Conservation (phyloP, 805 yeast genomes). For the Dipodascopsis uninucleata region DNA sequence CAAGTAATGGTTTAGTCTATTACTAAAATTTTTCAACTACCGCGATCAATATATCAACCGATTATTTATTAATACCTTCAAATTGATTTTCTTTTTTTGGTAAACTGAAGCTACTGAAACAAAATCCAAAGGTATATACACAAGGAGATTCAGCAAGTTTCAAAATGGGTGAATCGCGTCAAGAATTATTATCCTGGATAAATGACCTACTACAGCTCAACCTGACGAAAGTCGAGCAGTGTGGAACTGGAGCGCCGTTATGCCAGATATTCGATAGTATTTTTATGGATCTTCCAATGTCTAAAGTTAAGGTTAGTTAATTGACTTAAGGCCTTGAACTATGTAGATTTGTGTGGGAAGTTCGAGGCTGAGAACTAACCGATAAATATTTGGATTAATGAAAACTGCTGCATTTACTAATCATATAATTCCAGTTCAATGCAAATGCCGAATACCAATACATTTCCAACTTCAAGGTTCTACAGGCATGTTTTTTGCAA, state of each 20-base stretch:
- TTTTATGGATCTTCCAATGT: conserved; percentile 76
- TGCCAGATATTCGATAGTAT: conserved; percentile 89
- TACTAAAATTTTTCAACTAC: too few species aligned
- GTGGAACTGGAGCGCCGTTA: conserved; percentile 94
- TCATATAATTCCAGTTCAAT: conserved; percentile 42
- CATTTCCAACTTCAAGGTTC: conserved; percentile 73
- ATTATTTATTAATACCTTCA: too few species aligned
- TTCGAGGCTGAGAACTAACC: background rate
- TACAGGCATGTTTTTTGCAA: conserved; percentile 73
- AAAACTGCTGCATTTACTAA: conserved; percentile 1
- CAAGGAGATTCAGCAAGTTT: too few species aligned
- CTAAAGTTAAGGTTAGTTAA: conserved; percentile 51
- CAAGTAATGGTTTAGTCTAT: too few species aligned
- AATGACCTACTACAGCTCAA: conserved; percentile 63
- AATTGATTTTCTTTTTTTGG: too few species aligned
- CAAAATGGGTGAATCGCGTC: conserved; percentile 67
- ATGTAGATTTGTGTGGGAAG: background rate
- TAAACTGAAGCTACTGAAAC: background rate
- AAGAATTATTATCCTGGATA: conserved; percentile 81
- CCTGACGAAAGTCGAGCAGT: conserved; percentile 78
- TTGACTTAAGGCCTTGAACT: background rate
- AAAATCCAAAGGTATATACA: background rate
- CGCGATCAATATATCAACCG: too few species aligned
- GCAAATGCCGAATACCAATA: conserved; percentile 71
- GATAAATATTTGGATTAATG: background rate